Percentiles rank a stretch among this genome's conserved stretches.
Evolutionary conservation across 1,284 basidiomycete species (phyloP).

Genomic region (Phenoliferia sp.): DNA sequence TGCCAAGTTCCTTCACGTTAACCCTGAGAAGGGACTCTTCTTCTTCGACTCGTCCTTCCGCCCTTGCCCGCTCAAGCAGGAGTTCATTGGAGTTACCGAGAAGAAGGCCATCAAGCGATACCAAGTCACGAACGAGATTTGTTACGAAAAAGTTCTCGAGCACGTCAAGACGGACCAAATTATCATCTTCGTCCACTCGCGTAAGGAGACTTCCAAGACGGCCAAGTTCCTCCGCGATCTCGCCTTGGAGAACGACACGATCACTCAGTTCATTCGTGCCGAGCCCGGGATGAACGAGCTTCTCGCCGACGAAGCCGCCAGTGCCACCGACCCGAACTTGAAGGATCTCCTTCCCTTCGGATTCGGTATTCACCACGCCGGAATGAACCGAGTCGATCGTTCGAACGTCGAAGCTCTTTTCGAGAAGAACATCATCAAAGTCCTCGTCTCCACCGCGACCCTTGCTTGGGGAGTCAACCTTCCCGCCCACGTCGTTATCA

Average conservation of each 20-base stretch:
- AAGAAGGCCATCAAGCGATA: constrained; percentile 99
- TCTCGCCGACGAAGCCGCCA: constrained; percentile 73
- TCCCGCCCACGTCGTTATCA: constrained; percentile 96
- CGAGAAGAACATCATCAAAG: constrained; percentile 85
- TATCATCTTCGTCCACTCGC: constrained; percentile 94
- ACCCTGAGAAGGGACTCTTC: constrained; percentile 86
- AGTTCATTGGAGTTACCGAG: constrained; percentile 96
- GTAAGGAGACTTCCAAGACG: constrained; percentile 97
- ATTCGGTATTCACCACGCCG: constrained; percentile 98
- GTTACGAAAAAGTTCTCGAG: constrained; percentile 91
- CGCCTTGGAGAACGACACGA: constrained; percentile 94
- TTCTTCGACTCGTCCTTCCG: constrained; percentile 94
- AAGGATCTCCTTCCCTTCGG: constrained; percentile 92
- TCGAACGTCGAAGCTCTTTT: constrained; percentile 92
- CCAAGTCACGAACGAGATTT: constrained; percentile 98
- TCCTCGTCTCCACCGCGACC: constrained; percentile 94
- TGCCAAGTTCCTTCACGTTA: constrained; percentile 95
- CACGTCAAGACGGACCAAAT: constrained; percentile 76
- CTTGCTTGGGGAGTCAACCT: constrained; percentile 99
- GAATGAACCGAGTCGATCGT: constrained; percentile 92
- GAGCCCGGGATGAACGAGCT: constrained; percentile 78
- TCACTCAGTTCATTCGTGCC: constrained; percentile 89
- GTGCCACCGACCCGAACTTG: constrained; percentile 77
- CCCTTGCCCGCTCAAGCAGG: constrained; percentile 91
- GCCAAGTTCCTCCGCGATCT: constrained; percentile 90